Base-by-base conservation (phyloP, 2,329 filamentous ascomycete genomes). In the Talaromyces funiculosus region DNA sequence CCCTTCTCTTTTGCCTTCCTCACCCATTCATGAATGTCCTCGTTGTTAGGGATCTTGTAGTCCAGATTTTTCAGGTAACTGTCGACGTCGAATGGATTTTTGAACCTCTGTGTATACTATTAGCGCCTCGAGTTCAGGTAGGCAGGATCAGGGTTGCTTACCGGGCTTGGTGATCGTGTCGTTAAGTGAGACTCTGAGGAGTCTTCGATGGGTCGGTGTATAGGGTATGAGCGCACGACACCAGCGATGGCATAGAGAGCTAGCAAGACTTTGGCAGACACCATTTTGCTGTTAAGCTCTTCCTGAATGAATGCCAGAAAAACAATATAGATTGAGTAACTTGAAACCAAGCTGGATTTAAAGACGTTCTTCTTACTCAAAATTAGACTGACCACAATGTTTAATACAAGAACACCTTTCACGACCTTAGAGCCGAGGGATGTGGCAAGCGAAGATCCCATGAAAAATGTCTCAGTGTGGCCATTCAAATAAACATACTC, bases 11-110 rank as follows among this genome's bases (percentile, higher is more conserved):
- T 20, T 16, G 42, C 57, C 42, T 42, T 31, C 5, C 53, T 42
- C 4, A 60, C 43, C 61, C 61, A 62, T 26, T 45, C 14, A 43
- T 62, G 56, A 26, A 62, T 57, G n/a, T 59, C 49, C 16, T 53
- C 42, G 18, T 62, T 56, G 18, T 60, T 26, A 9, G 61, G 61
- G 18, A 62, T 57, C 26, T 59, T 55, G 33, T 55, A 51, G 24
- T 62, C 61, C 35, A 62, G 12, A 16, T 53, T 22, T 26, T 31
- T 47, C 14, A 62, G 42, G 42, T 55, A 62, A 16, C 49, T 8
- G 33, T 38, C 40, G 9, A 62, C 57, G 47, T 62, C 51, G 40
- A 56, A 62, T 3, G 61, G 61, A 7, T 60, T 57, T 56, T 22
- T 60, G 24, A 59, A 60, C 20, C 61, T 51, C 56, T 62, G 16